These are phyloP conservation scores for Pezicula radicicola DNA, from an alignment of 2,329 filamentous ascomycete genomes.

Conservation along the genomic window DNA sequence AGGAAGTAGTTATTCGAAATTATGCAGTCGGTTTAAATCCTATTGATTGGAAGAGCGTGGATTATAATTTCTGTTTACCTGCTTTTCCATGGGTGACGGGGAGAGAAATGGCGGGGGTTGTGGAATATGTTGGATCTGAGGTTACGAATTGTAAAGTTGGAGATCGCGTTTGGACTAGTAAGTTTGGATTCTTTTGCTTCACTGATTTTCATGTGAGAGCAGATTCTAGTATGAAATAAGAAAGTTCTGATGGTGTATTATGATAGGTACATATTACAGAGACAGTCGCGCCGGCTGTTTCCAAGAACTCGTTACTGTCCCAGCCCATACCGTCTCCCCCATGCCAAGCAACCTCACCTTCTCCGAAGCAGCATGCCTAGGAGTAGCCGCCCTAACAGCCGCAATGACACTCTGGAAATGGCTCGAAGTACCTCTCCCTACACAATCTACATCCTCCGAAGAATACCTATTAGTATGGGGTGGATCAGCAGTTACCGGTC, in stretches of 20 bases:
- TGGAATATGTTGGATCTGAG: constrained; percentile 10
- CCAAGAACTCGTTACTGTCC: constrained; percentile 38
- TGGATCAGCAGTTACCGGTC: constrained; percentile 37
- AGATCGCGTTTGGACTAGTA: constrained; percentile 25
- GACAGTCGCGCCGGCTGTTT: constrained; percentile 39
- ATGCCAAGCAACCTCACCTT: constrained; percentile 32
- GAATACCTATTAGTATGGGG: constrained; percentile 35
- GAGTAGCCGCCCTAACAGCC: constrained; percentile 38
- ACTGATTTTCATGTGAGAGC: not conserved
- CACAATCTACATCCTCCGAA: not conserved
- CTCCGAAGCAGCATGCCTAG: constrained; percentile 33
- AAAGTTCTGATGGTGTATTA: constrained; percentile 17
- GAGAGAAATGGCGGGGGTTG: constrained; percentile 16
- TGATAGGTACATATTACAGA: constrained; percentile 38
- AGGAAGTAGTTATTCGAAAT: constrained; percentile 34
- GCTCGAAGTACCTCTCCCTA: constrained; percentile 30
- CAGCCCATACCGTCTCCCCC: constrained; percentile 36
- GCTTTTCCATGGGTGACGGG: constrained; percentile 19
- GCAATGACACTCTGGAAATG: constrained; percentile 40
- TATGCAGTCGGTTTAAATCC: constrained; percentile 38
- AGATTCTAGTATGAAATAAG: constrained; percentile 7
- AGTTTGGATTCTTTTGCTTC: not conserved
- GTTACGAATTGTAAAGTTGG: constrained; percentile 13
- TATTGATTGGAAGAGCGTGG: constrained; percentile 39
- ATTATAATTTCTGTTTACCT: constrained; percentile 40